These are phyloP conservation scores for Dioscorea cayenensis DNA, from an alignment of 116 monocot species.

Conservation along the genomic window DNA sequence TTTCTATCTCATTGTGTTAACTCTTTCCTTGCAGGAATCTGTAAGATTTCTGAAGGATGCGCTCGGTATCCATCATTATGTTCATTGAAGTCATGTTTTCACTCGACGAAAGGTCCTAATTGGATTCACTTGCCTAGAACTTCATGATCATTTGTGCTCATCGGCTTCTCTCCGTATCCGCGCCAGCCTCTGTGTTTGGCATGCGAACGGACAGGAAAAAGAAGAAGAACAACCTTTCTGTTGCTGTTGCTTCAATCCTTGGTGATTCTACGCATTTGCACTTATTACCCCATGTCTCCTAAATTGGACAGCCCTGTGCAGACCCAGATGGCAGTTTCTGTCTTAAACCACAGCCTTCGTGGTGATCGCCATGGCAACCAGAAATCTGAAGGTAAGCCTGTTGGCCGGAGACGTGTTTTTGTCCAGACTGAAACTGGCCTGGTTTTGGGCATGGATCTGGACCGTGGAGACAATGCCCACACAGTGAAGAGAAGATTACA, in stretches of 20 bases:
- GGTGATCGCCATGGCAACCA: slow-evolving; percentile 34
- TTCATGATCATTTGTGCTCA: not conserved
- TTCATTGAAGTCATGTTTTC: not conserved
- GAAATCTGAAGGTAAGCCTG: slow-evolving; percentile 36
- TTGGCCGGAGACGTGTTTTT: slow-evolving; percentile 58
- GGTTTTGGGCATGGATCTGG: slow-evolving; percentile 67
- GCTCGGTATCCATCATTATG: not conserved
- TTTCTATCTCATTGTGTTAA: not conserved
- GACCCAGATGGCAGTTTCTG: slow-evolving; percentile 76
- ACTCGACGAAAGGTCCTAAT: not conserved
- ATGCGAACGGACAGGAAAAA: slow-evolving; percentile 11
- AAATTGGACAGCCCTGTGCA: slow-evolving; percentile 71
- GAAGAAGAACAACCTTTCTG: slow-evolving; percentile 13
- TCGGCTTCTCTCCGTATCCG: slow-evolving; percentile 3
- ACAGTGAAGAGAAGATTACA: slow-evolving; percentile 77
- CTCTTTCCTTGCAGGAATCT: not conserved
- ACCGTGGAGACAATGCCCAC: slow-evolving; percentile 72
- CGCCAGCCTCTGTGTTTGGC: slow-evolving; percentile 17
- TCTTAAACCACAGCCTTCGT: slow-evolving; percentile 31
- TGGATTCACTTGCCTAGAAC: not conserved
- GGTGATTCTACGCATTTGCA: too few relatives aligned
- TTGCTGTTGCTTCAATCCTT: not conserved
- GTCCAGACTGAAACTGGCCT: slow-evolving; percentile 79
- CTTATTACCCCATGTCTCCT: slow-evolving; percentile 37
- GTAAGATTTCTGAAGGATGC: not conserved